Evolutionary conservation across 352 stramenopile genomes (phyloP), one percentile per base, ranked within the genome.

Genomic region (Poterioochromonas sp.): DNA sequence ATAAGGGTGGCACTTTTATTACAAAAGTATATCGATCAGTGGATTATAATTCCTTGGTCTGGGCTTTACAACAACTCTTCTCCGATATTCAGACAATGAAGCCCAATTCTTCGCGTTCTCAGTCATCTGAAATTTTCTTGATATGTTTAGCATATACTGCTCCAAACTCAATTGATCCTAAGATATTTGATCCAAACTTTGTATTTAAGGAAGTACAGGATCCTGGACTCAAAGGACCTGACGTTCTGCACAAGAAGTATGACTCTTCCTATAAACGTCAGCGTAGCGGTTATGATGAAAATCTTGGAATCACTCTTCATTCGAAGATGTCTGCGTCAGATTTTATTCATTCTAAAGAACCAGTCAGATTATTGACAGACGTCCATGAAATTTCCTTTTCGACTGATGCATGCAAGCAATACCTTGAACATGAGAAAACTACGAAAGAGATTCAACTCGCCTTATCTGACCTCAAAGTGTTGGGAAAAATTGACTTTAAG

Each of bases 61-160:
- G 95, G 94, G 92, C 98, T 0, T 94, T 98, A 79, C 95, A 98
- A 87, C 94, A 99, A 84, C 89, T 99, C 3, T 99, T 99, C 84
- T 90, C 95, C 79, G 92, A 94, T n/a, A 94, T 99, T 11, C 91
- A 94, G 79, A 94, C 94, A 0, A 97, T 97, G 65, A 99, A 99
- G 86, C 96, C 96, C 29, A 87, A 95, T 40, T 96, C 93, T 15
- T 97, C 90, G 76, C 91, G 96, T 85, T 94, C 92, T 80, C 94
- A 98, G 80, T 98, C 93, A 15, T 95, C 96, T 29, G 96, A 99
- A 86, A 99, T 99, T 82, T 99, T 99, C 84, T 92, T 99, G 26
- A 92, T 99, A 0, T 98, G 95, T 83, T 84, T 92, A 79, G 87
- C 93, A 43, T 99, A 97, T 84, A 83, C 97, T 51, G 92, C 90